Percentiles rank a stretch among this genome's conserved stretches.
phyloP scores from a whole-genome alignment of 2,329 filamentous ascomycete species.

The Colletotrichum orchidophilum region DNA sequence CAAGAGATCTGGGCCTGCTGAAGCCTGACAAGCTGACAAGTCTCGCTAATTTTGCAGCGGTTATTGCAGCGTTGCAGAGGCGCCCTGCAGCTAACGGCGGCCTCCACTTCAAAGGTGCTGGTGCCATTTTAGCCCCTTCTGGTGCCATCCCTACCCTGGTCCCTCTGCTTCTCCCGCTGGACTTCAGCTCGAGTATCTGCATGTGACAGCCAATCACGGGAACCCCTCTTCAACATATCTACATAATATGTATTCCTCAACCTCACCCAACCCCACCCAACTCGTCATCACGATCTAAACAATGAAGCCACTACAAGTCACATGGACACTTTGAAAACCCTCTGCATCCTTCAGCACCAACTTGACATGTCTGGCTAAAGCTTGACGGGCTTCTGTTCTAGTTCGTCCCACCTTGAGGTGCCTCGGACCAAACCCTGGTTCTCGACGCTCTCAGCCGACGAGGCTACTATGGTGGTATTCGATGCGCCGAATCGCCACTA shows the following conservation, averaged over 20 bases:
- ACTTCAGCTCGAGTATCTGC: conserved; percentile 9
- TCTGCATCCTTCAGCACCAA: neutral
- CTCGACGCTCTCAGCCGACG: neutral
- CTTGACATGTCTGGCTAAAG: neutral
- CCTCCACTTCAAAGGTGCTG: conserved; percentile 16
- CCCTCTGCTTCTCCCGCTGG: neutral
- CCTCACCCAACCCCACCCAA: conserved; percentile 19
- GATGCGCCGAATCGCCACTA: neutral
- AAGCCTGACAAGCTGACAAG: neutral
- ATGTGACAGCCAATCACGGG: conserved; percentile 31
- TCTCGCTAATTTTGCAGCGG: conserved; percentile 9
- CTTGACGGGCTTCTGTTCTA: neutral
- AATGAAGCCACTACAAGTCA: conserved; percentile 9
- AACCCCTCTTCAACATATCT: neutral
- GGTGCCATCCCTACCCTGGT: conserved; percentile 24
- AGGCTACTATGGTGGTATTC: neutral
- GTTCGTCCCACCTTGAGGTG: neutral
- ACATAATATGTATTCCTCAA: neutral
- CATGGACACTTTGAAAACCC: neutral
- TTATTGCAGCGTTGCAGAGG: conserved; percentile 25
- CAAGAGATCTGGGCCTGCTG: neutral
- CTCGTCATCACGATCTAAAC: neutral
- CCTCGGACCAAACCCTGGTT: neutral
- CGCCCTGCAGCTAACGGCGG: conserved; percentile 16
- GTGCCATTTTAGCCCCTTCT: conserved; percentile 11